These are phyloP conservation scores for Amanita subjunquillea DNA, from an alignment of 768 basidiomycete genomes.

Conservation along the genomic window DNA sequence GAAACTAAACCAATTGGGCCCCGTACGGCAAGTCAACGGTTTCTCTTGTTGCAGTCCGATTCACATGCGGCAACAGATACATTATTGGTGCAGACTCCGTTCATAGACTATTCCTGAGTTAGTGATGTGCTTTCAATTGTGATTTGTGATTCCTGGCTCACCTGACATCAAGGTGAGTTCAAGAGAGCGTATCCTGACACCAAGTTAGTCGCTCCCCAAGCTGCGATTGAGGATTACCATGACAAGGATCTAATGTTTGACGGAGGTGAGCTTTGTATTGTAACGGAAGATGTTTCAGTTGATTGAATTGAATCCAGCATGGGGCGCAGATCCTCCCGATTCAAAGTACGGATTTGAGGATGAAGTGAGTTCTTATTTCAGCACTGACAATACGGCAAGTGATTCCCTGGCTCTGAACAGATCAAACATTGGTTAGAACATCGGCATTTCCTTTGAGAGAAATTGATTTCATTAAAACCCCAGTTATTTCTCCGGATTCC, in stretches of 20 bases:
- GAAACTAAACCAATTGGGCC: slow-evolving; percentile 53
- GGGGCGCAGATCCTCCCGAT: slow-evolving; percentile 51
- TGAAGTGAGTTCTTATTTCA: slow-evolving; percentile 27
- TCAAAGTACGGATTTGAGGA: slow-evolving; percentile 74
- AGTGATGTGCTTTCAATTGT: slow-evolving; percentile 7
- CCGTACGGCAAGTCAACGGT: slow-evolving; percentile 42
- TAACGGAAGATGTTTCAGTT: background rate
- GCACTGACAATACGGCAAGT: background rate
- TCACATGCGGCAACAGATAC: slow-evolving; percentile 26
- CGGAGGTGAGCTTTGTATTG: slow-evolving; percentile 36
- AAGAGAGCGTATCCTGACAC: slow-evolving; percentile 64
- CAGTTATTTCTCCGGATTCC: slow-evolving; percentile 62
- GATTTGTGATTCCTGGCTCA: slow-evolving; percentile 1
- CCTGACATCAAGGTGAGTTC: slow-evolving; percentile 35
- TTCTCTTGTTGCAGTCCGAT: background rate
- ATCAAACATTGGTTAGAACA: slow-evolving; percentile 37
- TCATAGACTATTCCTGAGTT: slow-evolving; percentile 52
- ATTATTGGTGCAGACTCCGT: slow-evolving; percentile 49
- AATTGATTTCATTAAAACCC: background rate
- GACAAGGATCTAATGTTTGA: slow-evolving; percentile 47
- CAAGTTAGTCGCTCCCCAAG: slow-evolving; percentile 61
- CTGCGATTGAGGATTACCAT: slow-evolving; percentile 36
- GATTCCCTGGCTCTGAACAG: slow-evolving; percentile 12
- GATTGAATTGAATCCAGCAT: slow-evolving; percentile 23
- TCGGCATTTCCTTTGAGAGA: background rate